phyloP scores from a whole-genome alignment of 202 grass and related monocot species.

The Dendrocalamus latiflorus region DNA sequence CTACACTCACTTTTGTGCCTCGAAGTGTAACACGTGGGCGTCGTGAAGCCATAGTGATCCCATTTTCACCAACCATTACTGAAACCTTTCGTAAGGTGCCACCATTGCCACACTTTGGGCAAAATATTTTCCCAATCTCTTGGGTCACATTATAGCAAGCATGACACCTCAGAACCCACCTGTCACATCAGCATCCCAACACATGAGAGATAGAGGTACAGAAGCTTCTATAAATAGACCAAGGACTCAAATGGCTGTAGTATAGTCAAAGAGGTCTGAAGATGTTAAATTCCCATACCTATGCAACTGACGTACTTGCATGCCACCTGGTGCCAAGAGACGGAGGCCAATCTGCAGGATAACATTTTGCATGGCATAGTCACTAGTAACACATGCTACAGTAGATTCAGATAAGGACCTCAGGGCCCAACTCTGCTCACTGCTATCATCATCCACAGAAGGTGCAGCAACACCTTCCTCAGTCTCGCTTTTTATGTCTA shows the following conservation, averaged over 20 bases:
- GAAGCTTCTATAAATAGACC: neutral
- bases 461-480: slow-evolving; percentile 37
- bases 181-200: slow-evolving; percentile 22
- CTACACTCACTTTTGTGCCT: slow-evolving; percentile 75
- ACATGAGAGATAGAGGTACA: neutral
- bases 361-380: slow-evolving; percentile 98
- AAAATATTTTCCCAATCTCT: slow-evolving; percentile 95
- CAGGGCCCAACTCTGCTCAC: slow-evolving; percentile 78
- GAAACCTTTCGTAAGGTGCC: slow-evolving; percentile 92
- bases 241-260: neutral
- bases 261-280: neutral
- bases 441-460: slow-evolving; percentile 51
- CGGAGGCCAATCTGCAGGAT: slow-evolving; percentile 88
- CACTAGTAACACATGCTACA: slow-evolving; percentile 81
- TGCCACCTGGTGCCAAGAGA: slow-evolving; percentile 77
- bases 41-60: slow-evolving; percentile 79
- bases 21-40: slow-evolving; percentile 64
- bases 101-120: slow-evolving; percentile 95
- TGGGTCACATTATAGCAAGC: slow-evolving; percentile 94
- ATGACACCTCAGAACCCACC: slow-evolving; percentile 99
- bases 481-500: slow-evolving; percentile 44
- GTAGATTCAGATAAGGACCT: slow-evolving; percentile 92
- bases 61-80: slow-evolving; percentile 85
- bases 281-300: slow-evolving; percentile 43
- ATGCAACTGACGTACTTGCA: slow-evolving; percentile 86